Base-by-base conservation (phyloP, 2,329 filamentous ascomycete genomes). In the Ascomycota sp. region DNA sequence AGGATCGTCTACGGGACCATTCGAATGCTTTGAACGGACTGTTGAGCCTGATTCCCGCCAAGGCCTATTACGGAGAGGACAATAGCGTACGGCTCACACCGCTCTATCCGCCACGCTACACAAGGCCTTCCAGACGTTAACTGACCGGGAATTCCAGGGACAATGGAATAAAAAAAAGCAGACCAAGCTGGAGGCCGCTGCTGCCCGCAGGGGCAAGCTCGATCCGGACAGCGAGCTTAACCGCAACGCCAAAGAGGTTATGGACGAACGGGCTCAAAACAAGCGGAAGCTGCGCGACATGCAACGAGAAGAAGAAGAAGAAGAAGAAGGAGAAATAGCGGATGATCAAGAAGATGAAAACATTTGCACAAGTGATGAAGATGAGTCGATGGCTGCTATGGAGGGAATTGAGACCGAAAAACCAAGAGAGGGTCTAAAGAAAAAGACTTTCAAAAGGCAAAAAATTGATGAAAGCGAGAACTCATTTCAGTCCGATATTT, bases 151-250 rank as follows among this genome's bases (percentile, higher is more conserved):
- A n/a, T n/a, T n/a, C n/a, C 48, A 92, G 82, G 78, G 89, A 47
- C 82, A 93, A 74, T 92, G 83, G 82, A 52, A 73, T 53, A 76
- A 76, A 50, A 92, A 89, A 59, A 95, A 95, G 62, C 84, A 95
- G 58, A 86, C 82, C 33, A 92, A 92, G 52, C 78, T 82, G 53
- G 69, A 92, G 54, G 80, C 80, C 38, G 71, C 72, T 40, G 74
- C 77, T 43, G 79, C 82, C 36, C 83, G 83, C 58, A 69, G 76
- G 49, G 81, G 78, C 38, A 95, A 93, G 58, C 67, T 95, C 29
- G 81, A 95, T 47, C 84, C 89, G 24, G 81, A 86, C 43, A 83
- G 82, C 48, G 74, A 76, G 40, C 52, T 66, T 42, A 89, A 91
- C 61, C 62, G 60, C 41, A 89, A 73, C 42, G 86, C 83, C 39